Conservation (phyloP, 2,329 filamentous ascomycete genomes). For the Fusarium graminum region DNA sequence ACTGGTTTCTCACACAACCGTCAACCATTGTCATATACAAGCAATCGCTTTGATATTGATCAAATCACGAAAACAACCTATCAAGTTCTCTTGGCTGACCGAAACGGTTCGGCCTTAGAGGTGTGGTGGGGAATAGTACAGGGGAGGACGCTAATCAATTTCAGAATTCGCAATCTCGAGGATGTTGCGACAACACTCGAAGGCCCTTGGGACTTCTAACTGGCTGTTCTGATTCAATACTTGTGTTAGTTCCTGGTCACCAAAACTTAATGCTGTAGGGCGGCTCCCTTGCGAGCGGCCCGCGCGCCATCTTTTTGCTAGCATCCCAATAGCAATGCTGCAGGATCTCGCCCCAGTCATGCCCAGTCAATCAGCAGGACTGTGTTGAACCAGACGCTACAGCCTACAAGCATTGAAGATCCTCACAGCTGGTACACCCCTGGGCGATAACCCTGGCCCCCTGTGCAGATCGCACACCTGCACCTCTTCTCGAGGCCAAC, state of each 20-base stretch:
- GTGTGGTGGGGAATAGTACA: conserved; percentile 29
- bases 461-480: conserved; percentile 48
- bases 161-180: conserved; percentile 25
- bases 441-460: conserved; percentile 44
- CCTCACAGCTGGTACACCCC: conserved; percentile 43
- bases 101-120: conserved; percentile 33
- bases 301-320: conserved; percentile 42
- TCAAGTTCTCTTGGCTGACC: conserved; percentile 13
- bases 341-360: conserved; percentile 36
- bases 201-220: conserved; percentile 10
- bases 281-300: conserved; percentile 39
- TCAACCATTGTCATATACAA: neutral
- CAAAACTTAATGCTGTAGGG: conserved; percentile 39
- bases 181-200: conserved; percentile 26
- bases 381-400: conserved; percentile 35
- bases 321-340: conserved; percentile 36
- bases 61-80: conserved; percentile 6
- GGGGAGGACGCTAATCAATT: conserved; percentile 36
- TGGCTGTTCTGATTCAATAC: conserved; percentile 27
- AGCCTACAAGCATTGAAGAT: conserved; percentile 46
- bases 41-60: conserved; percentile 4
- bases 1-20: neutral
- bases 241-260: conserved; percentile 18
- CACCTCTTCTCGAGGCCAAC: conserved; percentile 31
- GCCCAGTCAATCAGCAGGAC: conserved; percentile 29